Base-by-base conservation (phyloP, 2,329 filamentous ascomycete species). In the Alternaria hordeiaustralica region DNA sequence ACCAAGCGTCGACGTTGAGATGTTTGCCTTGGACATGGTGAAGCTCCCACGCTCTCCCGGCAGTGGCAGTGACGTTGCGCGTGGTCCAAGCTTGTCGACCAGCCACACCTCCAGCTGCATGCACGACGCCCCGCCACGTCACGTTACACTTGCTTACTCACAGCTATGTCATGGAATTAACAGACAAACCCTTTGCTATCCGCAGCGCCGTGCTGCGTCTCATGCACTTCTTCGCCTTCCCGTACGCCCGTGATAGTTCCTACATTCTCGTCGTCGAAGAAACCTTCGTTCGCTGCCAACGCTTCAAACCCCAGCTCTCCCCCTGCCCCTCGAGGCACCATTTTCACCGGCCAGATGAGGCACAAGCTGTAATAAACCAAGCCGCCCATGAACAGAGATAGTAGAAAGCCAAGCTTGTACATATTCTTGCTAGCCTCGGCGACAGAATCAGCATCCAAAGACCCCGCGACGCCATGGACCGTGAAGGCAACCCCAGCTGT, bases 391-490 rank as follows among this genome's bases (percentile, higher is more conserved):
- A 41, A 44, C 2, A 66, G 47, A 0, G 64, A 69, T 28, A 68
- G 44, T 10, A 71, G 13, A 11, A 67, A 71, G 13, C 69, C 65
- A 25, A 71, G 63, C 44, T 65, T 71, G 21, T 71, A 70, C 65
- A 68, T 71, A 21, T 68, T 67, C 57, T 71, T 71, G 49, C 65
- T 70, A 11, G 62, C 62, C 2, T 56, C 20, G 21, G 63, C 44
- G 20, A 71, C 68, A 4, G 68, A 66, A 15, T 53, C 53, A 4
- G 68, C 65, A 30, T 71, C 25, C 55, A 71, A 26, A 12, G 64
- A 65, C 6, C 68, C 68, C 2, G 68, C 67, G 8, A 71, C 68
- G 18, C 68, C 68, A 23, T 71, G 68, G 2, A 69, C 68, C 0
- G 66, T 69, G 43, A 71, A 68, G n/a, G 67, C 65, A 18, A 71